Percentiles rank a stretch among this genome's conserved stretches.
phyloP scores from a whole-genome alignment of 495 filamentous ascomycete genomes.

The Neurospora tetrasperma region DNA sequence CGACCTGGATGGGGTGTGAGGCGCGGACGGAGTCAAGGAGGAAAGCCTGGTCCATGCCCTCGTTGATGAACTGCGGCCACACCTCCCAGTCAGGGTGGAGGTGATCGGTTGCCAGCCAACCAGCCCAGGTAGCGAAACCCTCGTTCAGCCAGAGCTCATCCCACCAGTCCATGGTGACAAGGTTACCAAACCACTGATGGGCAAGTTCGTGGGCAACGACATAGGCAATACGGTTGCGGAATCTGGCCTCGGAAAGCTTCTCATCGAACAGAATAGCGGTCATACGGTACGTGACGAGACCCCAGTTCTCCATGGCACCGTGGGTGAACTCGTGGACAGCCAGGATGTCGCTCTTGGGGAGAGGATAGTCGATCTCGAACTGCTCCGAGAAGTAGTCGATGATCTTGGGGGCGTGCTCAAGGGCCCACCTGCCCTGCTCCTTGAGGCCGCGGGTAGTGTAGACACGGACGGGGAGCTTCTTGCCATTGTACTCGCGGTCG shows the following conservation, averaged over 20 bases:
- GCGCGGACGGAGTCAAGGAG: conserved; percentile 76
- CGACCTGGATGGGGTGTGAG: conserved; percentile 91
- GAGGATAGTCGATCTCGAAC: conserved; percentile 89
- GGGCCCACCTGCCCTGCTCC: conserved; percentile 75
- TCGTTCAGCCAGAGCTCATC: conserved; percentile 95
- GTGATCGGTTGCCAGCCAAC: conserved; percentile 86
- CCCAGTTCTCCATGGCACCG: conserved; percentile 74
- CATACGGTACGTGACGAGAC: conserved; percentile 88
- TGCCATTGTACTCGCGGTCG: conserved; percentile 76
- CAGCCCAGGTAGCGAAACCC: conserved; percentile 96
- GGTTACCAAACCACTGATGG: conserved; percentile 98
- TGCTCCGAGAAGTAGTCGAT: conserved; percentile 93
- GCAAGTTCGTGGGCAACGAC: conserved; percentile 92
- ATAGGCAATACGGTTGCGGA: conserved; percentile 86
- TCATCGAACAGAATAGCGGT: conserved; percentile 90
- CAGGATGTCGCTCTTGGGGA: conserved; percentile 89
- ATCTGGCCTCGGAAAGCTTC: conserved; percentile 74
- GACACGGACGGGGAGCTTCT: conserved; percentile 82
- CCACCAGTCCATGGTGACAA: conserved; percentile 88
- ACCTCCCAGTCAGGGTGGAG: conserved; percentile 92
- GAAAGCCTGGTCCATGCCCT: conserved; percentile 85
- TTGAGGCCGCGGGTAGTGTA: conserved; percentile 89
- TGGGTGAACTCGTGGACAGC: conserved; percentile 88
- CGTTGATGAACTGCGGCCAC: conserved; percentile 91
- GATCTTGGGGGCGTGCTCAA: conserved; percentile 76